A percentile compares a stretch with the other conserved stretches of the same genome.
phyloP scores from a whole-genome alignment of 2,329 filamentous ascomycete genomes.

The Sphaerostilbella broomeana region DNA sequence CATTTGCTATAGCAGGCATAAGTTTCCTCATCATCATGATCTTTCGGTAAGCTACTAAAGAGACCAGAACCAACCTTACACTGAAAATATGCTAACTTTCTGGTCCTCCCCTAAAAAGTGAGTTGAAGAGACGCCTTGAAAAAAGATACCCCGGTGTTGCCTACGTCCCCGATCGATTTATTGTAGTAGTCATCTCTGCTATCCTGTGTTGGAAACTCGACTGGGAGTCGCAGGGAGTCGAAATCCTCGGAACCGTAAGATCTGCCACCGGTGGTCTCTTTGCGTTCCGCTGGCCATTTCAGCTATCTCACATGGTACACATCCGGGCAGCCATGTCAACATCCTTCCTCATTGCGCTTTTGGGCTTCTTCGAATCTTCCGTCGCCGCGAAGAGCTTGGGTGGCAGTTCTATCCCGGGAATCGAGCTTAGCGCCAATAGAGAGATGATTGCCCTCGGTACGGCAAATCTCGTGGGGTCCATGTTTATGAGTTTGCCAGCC shows the following conservation, averaged over 20 bases:
- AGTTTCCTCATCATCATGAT: conserved; percentile 87
- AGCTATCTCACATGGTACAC: conserved; percentile 67
- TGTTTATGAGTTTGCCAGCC: conserved; percentile 86
- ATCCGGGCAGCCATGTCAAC: conserved; percentile 84
- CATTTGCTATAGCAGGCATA: conserved; percentile 66
- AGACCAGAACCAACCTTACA: not conserved
- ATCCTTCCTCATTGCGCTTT: conserved; percentile 83
- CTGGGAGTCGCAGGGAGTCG: conserved; percentile 76
- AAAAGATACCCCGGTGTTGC: conserved; percentile 73
- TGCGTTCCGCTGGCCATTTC: conserved; percentile 80
- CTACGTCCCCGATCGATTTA: conserved; percentile 85
- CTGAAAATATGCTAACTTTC: conserved; percentile 7
- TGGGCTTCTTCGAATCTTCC: conserved; percentile 98
- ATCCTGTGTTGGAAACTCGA: conserved; percentile 68
- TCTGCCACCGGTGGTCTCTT: conserved; percentile 66
- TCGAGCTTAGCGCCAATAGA: conserved; percentile 81
- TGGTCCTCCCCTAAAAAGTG: conserved; percentile 40
- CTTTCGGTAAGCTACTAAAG: conserved; percentile 54
- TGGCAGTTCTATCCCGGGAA: conserved; percentile 61
- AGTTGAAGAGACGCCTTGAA: conserved; percentile 74
- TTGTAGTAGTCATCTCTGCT: conserved; percentile 80
- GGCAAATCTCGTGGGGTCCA: conserved; percentile 83
- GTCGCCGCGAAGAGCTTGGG: conserved; percentile 90
- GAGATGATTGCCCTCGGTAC: conserved; percentile 88
- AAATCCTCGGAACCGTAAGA: conserved; percentile 76